phyloP scores from a whole-genome alignment of 805 yeast genomes.

The Teunomyces tritomae region DNA sequence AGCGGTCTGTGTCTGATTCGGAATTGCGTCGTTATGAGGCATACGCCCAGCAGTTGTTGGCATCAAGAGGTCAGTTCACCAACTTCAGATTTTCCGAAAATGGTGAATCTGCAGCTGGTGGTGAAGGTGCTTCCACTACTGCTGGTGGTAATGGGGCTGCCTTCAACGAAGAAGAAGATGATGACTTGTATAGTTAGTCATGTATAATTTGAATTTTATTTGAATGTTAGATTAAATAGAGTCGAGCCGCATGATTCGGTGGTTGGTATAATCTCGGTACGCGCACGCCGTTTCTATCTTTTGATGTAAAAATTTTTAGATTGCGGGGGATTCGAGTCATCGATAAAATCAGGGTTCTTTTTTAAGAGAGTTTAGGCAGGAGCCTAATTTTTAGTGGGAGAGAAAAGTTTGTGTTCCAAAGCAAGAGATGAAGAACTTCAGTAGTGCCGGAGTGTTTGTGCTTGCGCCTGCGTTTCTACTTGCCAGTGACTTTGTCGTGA shows the following conservation, averaged over 20 bases:
- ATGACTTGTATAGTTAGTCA: constrained; percentile 26
- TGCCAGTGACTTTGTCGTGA: constrained; percentile 26
- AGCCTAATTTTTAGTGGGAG: too few species aligned
- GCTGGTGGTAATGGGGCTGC: constrained; percentile 31
- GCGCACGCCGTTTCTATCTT: background rate
- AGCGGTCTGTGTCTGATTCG: constrained; percentile 94
- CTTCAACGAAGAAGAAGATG: constrained; percentile 47
- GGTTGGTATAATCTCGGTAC: background rate
- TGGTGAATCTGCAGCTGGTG: constrained; percentile 14
- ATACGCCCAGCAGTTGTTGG: constrained; percentile 92
- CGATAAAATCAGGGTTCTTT: too few species aligned
- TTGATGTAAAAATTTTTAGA: background rate
- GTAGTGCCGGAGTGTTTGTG: constrained; percentile 22
- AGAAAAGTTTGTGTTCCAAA: background rate
- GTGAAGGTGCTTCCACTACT: constrained; percentile 12
- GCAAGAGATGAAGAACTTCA: constrained; percentile 18
- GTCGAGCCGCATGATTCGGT: too few species aligned
- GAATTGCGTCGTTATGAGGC: constrained; percentile 99
- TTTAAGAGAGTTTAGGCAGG: too few species aligned
- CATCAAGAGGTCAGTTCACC: constrained; percentile 92
- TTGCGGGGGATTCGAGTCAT: background rate
- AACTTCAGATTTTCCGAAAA: constrained; percentile 78
- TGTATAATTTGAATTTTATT: background rate
- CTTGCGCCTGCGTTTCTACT: constrained; percentile 31
- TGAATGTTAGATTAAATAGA: background rate